Evolutionary conservation across 805 yeast species (phyloP), one percentile per base, ranked within the genome.

Genomic region (Suhomyces faveliae): DNA sequence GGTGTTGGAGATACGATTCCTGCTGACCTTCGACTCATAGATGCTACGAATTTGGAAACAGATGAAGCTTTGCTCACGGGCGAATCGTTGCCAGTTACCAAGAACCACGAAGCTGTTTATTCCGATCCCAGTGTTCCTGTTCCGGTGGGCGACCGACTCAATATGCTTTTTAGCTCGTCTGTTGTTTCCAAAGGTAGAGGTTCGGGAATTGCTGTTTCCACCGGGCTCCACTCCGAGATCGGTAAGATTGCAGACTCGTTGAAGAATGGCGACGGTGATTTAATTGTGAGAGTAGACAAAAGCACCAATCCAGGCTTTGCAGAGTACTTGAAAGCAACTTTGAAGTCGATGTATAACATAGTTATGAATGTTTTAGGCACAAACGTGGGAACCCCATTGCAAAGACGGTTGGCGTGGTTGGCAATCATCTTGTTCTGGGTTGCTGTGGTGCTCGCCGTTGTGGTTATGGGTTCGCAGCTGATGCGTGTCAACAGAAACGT

Each of bases 391-490:
- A 78, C 81, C 53, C 76, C 63, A 51, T 73, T 64, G 60, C 79
- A 64, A 62, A 56, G 80, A 70, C 53, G 71, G 58, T 49, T 80
- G 63, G 59, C 77, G 53, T 58, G 79, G 80, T 51, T 69, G 59
- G 82, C 81, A 4, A 78, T 78, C 29, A 68, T 76, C 45, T 71
- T 77, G 48, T 77, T 77, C 52, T 74, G 77, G 63, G 73, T 77
- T 4, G 73, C 73, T 2, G 72, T 68, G 6, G 24, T 68, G 15
- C 67, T 68, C 58, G 73, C 73, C 5, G 67, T 68, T 39, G 62
- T 68, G 9, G 73, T 68, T 3, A 67, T 68, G 72, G 72, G 59
- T 1, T 62, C 71, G 2, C 73, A 68, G 49, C 64, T 55, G 50
- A 55, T 68, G 54, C 51, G 41, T 21, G 73, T 68, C 40, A 66